Evolutionary conservation across 352 stramenopile genomes (phyloP).

Genomic region (Phytophthora megakarya): DNA sequence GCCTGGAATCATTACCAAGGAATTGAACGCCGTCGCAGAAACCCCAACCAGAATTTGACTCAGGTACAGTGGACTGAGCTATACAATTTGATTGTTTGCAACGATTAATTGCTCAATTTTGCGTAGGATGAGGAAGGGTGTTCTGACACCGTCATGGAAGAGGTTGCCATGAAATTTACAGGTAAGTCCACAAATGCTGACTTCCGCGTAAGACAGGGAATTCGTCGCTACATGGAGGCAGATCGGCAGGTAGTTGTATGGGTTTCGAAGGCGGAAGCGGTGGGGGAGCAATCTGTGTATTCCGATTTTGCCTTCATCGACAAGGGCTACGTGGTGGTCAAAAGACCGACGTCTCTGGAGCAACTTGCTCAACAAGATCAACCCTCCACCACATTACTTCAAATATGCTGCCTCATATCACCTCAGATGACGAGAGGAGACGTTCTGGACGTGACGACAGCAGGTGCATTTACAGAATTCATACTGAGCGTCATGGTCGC

Average conservation of each 20-base stretch:
- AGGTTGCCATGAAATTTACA: slow-evolving; percentile 58
- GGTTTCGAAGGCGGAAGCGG: slow-evolving; percentile 55
- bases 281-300: slow-evolving; percentile 44
- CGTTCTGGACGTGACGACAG: slow-evolving; percentile 27
- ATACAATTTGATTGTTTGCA: neutral
- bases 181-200: slow-evolving; percentile 52
- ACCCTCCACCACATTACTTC: slow-evolving; percentile 41
- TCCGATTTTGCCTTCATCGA: slow-evolving; percentile 55
- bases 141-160: slow-evolving; percentile 61
- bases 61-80: slow-evolving; percentile 9
- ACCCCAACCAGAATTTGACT: slow-evolving; percentile 23
- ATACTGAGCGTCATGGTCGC: slow-evolving; percentile 46
- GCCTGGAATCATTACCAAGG: slow-evolving; percentile 49
- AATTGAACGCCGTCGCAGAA: slow-evolving; percentile 29
- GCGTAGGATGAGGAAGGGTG: slow-evolving; percentile 27
- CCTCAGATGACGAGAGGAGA: slow-evolving; percentile 40
- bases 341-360: slow-evolving; percentile 34
- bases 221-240: slow-evolving; percentile 56
- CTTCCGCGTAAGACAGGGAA: slow-evolving; percentile 61
- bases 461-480: slow-evolving; percentile 51
- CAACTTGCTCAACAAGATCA: slow-evolving; percentile 3
- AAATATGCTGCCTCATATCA: slow-evolving; percentile 64
- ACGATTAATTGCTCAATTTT: slow-evolving; percentile 11
- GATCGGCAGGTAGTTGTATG: slow-evolving; percentile 67
- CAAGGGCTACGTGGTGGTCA: slow-evolving; percentile 66